These are phyloP conservation scores for Rhizopus stolonifer DNA, from an alignment of 371 early-diverging fungal genomes.

Conservation along the genomic window DNA sequence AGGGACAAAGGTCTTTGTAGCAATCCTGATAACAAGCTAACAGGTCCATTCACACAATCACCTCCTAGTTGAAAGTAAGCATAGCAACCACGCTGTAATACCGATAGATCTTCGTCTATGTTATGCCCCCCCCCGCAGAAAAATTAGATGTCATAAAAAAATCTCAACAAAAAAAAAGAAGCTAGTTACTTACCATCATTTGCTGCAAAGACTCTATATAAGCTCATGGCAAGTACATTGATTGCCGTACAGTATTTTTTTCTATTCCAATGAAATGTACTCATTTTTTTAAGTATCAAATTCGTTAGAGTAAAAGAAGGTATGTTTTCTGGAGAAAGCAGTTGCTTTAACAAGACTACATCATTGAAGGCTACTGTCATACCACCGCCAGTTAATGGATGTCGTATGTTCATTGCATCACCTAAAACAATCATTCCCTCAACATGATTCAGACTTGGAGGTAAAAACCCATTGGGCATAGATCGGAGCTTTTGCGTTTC, in stretches of 20 bases:
- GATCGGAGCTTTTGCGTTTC: slow-evolving; percentile 74
- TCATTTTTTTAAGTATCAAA: slow-evolving; percentile 59
- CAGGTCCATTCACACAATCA: slow-evolving; percentile 79
- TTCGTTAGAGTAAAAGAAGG: slow-evolving; percentile 55
- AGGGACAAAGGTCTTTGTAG: slow-evolving; percentile 66
- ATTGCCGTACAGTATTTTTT: slow-evolving; percentile 74
- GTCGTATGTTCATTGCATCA: slow-evolving; percentile 94
- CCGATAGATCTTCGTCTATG: slow-evolving; percentile 43
- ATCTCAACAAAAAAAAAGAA: no score
- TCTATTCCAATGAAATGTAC: slow-evolving; percentile 75
- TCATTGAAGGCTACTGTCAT: slow-evolving; percentile 96
- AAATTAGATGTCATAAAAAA: no score
- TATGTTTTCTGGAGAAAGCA: slow-evolving; percentile 51
- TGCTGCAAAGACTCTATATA: slow-evolving; percentile 85
- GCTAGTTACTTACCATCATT: no score
- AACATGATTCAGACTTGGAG: slow-evolving; percentile 66
- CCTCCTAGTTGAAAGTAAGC: slow-evolving; percentile 83
- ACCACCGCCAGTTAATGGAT: slow-evolving; percentile 94
- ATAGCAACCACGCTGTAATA: slow-evolving; percentile 85
- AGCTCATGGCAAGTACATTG: slow-evolving; percentile 88
- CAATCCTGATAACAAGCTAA: slow-evolving; percentile 80
- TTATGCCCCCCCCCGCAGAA: no score
- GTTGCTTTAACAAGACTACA: slow-evolving; percentile 65
- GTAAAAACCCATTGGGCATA: slow-evolving; percentile 90
- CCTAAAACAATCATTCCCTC: slow-evolving; percentile 83